Base-by-base conservation (phyloP, 768 basidiomycete species). In the Serendipita sp. region DNA sequence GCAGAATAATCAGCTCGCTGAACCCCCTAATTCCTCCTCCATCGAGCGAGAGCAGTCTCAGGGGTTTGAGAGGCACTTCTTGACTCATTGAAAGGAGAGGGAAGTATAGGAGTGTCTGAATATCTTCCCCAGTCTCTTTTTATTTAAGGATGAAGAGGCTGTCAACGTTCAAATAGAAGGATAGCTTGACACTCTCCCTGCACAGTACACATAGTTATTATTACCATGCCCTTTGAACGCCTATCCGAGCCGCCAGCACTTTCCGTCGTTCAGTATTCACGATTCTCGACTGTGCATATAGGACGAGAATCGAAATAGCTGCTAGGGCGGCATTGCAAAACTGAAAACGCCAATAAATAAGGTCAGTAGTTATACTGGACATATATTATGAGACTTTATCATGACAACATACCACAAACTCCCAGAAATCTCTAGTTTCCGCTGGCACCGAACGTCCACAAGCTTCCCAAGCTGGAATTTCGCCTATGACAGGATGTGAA, bases 361-460 rank as follows among this genome's bases (percentile, higher is more conserved):
- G 24, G 24, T 24, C 24, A 24, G 24, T 24, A 24, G 24, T 24
- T 24, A 24, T 24, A 24, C 24, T 24, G 24, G 24, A 24, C 24
- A 24, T 24, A 24, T 45, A 37, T 1, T 16, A 37, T 32, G 32
- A 16, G 37, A 15, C 2, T 56, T 47, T 28, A 63, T 56, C 16
- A 18, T 8, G 51, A 35, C 45, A 28, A 46, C 89, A 86, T 30
- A 85, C 91, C 5, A 94, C 75, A 73, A 96, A 97, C 73, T 96
- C 92, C 75, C 84, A 89, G 72, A 90, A 97, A 73, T 93, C 91
- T 5, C 81, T 86, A 48, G 86, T 83, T 74, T 97, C 93, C 66
- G 82, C 79, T 18, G 77, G 74, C 51, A 88, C 78, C 41, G 93
- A 88, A 67, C 91, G 90, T 2, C 93, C 94, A 69, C 94, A 97